Conservation (phyloP, 225 moss, liverwort and hornwort genomes). For the Anthoceros angustus region DNA sequence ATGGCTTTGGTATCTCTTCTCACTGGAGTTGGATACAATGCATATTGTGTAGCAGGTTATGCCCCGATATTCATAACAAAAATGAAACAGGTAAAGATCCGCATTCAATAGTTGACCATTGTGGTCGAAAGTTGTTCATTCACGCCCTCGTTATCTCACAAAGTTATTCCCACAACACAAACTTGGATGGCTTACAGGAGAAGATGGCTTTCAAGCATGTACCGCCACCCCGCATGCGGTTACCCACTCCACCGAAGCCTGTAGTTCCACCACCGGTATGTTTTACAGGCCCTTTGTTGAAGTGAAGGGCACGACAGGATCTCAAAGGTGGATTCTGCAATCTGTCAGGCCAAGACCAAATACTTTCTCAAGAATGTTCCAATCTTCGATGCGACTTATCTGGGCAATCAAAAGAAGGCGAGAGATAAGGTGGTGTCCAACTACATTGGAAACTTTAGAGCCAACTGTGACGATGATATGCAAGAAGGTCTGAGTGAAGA, state of each 20-base stretch:
- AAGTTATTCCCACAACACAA: too few species aligned
- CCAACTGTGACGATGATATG: slow-evolving; percentile 23
- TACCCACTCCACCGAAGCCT: neutral
- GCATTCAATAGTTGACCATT: neutral
- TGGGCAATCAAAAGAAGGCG: slow-evolving; percentile 17
- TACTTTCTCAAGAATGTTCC: slow-evolving; percentile 38
- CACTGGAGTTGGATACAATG: slow-evolving; percentile 55
- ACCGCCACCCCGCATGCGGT: neutral
- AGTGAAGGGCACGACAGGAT: neutral
- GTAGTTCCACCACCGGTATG: neutral
- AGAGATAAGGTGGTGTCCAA: slow-evolving; percentile 12
- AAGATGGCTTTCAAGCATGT: neutral
- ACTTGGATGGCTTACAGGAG: neutral
- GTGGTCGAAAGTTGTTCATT: neutral
- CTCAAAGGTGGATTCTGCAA: neutral
- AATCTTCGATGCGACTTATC: slow-evolving; percentile 17
- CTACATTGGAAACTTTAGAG: slow-evolving; percentile 27
- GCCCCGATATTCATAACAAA: slow-evolving; percentile 41
- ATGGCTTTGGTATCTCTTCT: slow-evolving; percentile 54
- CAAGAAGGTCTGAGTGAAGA: slow-evolving; percentile 16
- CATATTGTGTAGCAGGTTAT: slow-evolving; percentile 58
- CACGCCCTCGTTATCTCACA: too few species aligned
- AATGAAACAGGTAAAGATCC: slow-evolving; percentile 22
- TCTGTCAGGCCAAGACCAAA: slow-evolving; percentile 12
- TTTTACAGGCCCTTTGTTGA: neutral